Conservation (phyloP, 164 flowering plant species). For the Liquidambar formosana region DNA sequence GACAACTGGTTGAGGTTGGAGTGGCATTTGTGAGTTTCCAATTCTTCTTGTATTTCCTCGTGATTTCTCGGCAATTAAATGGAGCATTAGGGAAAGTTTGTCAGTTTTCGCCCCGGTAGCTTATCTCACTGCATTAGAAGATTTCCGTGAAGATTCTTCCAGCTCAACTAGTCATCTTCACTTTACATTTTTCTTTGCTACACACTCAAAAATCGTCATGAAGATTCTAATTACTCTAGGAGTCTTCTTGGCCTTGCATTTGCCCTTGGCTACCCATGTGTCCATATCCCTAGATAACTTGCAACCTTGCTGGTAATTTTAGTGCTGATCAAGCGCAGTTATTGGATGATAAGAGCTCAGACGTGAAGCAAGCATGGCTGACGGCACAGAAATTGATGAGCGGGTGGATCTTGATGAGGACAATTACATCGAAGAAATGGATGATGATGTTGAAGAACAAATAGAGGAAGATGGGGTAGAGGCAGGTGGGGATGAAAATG, state of each 20-base stretch:
- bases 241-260: not conserved
- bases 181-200: no score
- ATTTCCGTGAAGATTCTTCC: no score
- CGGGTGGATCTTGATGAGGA: slow-evolving; percentile 90
- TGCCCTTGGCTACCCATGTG: not conserved
- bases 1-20: no score
- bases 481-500: slow-evolving; percentile 29
- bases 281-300: slow-evolving; percentile 5
- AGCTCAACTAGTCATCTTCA: no score
- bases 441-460: slow-evolving; percentile 75
- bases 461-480: slow-evolving; percentile 62
- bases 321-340: slow-evolving; percentile 10
- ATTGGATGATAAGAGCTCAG: slow-evolving; percentile 16
- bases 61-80: no score
- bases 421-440: slow-evolving; percentile 77
- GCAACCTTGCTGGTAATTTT: slow-evolving; percentile 32
- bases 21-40: no score
- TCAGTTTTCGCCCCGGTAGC: no score
- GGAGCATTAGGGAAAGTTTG: no score
- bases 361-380: slow-evolving; percentile 50
- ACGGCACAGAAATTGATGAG: slow-evolving; percentile 72
- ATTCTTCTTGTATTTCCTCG: no score
- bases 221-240: no score
- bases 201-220: no score
- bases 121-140: no score